A percentile compares a stretch with the other conserved stretches of the same genome.
Evolutionary conservation across 176 grass and related monocot genomes (phyloP).

Genomic region (Elymus sibiricus): DNA sequence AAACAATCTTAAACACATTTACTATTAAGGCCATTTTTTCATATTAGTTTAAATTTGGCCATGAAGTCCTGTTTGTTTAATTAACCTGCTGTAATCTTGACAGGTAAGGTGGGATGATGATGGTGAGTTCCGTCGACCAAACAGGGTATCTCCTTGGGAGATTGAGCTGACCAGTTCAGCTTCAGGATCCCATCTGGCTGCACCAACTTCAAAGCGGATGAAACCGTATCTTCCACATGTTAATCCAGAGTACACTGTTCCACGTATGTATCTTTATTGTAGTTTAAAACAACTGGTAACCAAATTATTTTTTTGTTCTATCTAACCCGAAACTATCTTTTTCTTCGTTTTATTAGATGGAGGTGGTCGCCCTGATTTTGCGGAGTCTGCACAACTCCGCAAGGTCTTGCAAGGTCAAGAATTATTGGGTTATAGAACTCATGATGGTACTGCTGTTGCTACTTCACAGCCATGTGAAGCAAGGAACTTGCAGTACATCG

Average conservation of each 20-base stretch:
- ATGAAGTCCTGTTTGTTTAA: not conserved
- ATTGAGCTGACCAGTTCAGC: slow-evolving; percentile 63
- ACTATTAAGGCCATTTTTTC: not conserved
- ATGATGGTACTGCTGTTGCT: slow-evolving; percentile 44
- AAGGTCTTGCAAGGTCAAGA: slow-evolving; percentile 99
- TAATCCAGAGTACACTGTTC: slow-evolving; percentile 50
- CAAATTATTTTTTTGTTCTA: not conserved
- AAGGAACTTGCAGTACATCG: slow-evolving; percentile 51
- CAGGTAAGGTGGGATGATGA: slow-evolving; percentile 92
- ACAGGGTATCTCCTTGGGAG: slow-evolving; percentile 95
- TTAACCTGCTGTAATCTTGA: not conserved
- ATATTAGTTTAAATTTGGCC: not conserved
- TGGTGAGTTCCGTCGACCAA: slow-evolving; percentile 39
- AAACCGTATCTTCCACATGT: slow-evolving; percentile 53
- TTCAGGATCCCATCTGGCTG: slow-evolving; percentile 48
- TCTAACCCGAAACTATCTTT: not conserved
- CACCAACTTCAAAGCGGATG: slow-evolving; percentile 56
- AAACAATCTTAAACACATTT: not conserved
- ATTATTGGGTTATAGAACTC: slow-evolving; percentile 64
- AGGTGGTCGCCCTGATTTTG: slow-evolving; percentile 59
- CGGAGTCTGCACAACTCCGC: slow-evolving; percentile 76
- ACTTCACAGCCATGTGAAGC: slow-evolving; percentile 52
- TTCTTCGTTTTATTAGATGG: slow-evolving; percentile 42
- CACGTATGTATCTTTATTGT: slow-evolving; percentile 47
- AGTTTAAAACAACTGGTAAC: not conserved